Base-by-base conservation (phyloP, 2,329 filamentous ascomycete species). In the Pseudogymnoascus sp. region DNA sequence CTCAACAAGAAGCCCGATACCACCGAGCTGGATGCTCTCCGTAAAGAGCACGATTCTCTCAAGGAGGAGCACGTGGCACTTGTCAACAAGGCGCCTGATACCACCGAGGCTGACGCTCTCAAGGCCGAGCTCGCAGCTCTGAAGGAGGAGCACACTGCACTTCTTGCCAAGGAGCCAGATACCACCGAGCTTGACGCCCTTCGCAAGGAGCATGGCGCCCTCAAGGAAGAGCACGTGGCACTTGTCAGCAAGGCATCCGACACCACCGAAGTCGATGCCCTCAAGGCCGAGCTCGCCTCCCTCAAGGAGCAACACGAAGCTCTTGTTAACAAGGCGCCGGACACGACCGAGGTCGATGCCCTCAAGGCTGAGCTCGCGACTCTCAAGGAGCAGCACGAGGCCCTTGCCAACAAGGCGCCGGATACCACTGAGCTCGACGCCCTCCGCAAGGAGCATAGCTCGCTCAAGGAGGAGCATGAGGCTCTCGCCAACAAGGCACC, bases 1-100 rank as follows among this genome's bases (percentile, higher is more conserved):
- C 81, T 78, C 74, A 84, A 77, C 68, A 78, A 77, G 67, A 85
- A 81, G 71, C 76, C 81, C 5, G 83, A 86, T 69, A 84, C 79
- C 2, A 76, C 78, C 0, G 82, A 77, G 68, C 70, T 75, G 2
- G 81, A 85, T 64, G 75, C 74, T 1, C 74, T 84, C 44, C 78
- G 75, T 66, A 62, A 69, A 29, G 66, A 73, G 61, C 82, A 36
- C 9, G 58, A 39, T 27, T 35, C 58, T 12, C 33, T 38, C 13
- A 59, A 59, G 33, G 36, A 59, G 6, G 82, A 84, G 59, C 77
- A 85, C 13, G 84, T 86, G 62, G 82, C 81, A 2, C 71, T 76
- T 51, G 80, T 77, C 73, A 83, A 76, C 67, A 76, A 76, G 66
- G 83, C 79, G 71, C 75, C 80, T 2, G 82, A 85, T 68, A 82